These are phyloP conservation scores for Tagetes patula DNA, from an alignment of 129 eudicot species.

Conservation along the genomic window DNA sequence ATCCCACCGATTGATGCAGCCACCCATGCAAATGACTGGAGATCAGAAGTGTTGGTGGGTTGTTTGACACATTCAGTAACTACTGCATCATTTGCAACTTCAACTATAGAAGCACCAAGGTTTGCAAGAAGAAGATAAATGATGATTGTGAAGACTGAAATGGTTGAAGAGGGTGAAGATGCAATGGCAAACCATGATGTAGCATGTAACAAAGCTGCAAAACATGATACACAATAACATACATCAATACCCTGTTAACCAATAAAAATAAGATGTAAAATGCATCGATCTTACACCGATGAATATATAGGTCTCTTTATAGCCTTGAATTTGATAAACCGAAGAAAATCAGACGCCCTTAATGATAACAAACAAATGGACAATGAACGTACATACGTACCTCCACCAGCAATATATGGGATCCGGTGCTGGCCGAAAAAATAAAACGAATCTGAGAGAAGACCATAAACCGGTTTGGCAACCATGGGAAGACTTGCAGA, in stretches of 20 bases:
- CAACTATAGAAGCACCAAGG: slow-evolving; percentile 85
- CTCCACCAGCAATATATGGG: slow-evolving; percentile 90
- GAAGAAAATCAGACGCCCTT: too few species aligned
- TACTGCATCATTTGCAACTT: slow-evolving; percentile 95
- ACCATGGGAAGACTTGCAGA: slow-evolving; percentile 95
- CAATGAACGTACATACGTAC: slow-evolving; percentile 28
- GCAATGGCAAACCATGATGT: slow-evolving; percentile 82
- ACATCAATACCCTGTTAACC: not conserved
- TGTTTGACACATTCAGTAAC: slow-evolving; percentile 75
- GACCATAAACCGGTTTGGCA: slow-evolving; percentile 82
- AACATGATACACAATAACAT: slow-evolving; percentile 14
- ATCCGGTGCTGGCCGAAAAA: slow-evolving; percentile 78
- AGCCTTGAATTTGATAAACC: too few species aligned
- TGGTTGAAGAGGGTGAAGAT: slow-evolving; percentile 48
- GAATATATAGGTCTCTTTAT: too few species aligned
- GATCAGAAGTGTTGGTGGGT: slow-evolving; percentile 42
- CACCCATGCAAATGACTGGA: slow-evolving; percentile 88
- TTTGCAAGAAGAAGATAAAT: slow-evolving; percentile 75
- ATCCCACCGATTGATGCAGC: slow-evolving; percentile 78
- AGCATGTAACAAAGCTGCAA: slow-evolving; percentile 86
- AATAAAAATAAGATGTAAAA: not conserved
- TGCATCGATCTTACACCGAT: too few species aligned
- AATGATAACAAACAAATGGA: too few species aligned
- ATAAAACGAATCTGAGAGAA: slow-evolving; percentile 75
- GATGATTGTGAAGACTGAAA: slow-evolving; percentile 65